Evolutionary conservation across 2,329 filamentous ascomycete species (phyloP).

Genomic region (Fusarium sp.): DNA sequence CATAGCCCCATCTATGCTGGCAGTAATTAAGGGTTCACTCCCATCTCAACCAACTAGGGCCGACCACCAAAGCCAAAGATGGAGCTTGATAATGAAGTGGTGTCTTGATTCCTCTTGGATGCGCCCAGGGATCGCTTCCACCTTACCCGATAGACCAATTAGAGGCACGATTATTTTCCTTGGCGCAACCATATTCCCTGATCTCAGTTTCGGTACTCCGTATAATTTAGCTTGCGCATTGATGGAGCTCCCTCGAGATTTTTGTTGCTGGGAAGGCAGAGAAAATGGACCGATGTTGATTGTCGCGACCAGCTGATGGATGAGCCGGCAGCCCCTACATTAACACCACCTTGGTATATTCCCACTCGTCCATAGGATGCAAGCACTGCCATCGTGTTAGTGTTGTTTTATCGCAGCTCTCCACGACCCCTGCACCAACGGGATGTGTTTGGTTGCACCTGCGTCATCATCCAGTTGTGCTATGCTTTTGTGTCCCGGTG

Average conservation of each 20-base stretch:
- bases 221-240: constrained; percentile 29
- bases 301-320: constrained; percentile 16
- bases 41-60: constrained; percentile 3
- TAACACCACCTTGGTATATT: constrained; percentile 10
- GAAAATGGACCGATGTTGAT: constrained; percentile 17
- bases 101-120: constrained; percentile 33
- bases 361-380: background rate
- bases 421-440: constrained; percentile 30
- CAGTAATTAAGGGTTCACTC: constrained; percentile 24
- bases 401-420: constrained; percentile 8
- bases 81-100: constrained; percentile 29
- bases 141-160: constrained; percentile 36
- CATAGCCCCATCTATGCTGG: constrained; percentile 13
- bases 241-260: constrained; percentile 16
- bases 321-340: constrained; percentile 5
- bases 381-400: constrained; percentile 16
- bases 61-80: constrained; percentile 20
- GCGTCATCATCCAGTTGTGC: constrained; percentile 43
- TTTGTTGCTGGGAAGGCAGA: constrained; percentile 14
- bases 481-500: constrained; percentile 26
- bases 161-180: constrained; percentile 26
- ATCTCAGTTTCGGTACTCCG: constrained; percentile 27
- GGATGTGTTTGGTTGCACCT: constrained; percentile 38
- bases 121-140: constrained; percentile 35
- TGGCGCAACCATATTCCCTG: constrained; percentile 40